Evolutionary conservation across 768 basidiomycete genomes (phyloP).

Genomic region (Phylloporus sp.): DNA sequence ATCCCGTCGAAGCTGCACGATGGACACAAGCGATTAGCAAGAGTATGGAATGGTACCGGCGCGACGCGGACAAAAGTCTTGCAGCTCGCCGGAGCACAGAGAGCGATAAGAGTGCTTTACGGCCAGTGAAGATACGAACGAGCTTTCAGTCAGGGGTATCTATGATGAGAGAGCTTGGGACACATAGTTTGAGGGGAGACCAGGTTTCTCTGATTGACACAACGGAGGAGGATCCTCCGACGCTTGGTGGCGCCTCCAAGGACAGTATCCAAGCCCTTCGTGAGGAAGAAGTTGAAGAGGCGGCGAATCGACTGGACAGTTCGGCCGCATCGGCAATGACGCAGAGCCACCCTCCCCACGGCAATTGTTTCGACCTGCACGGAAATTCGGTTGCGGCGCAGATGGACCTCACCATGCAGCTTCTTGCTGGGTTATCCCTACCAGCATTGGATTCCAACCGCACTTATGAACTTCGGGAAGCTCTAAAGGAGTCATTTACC

Average conservation of each 20-base stretch:
- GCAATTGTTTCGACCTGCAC: constrained; percentile 56
- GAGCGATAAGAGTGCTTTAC: constrained; percentile 42
- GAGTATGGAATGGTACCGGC: constrained; percentile 68
- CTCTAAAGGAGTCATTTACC: constrained; percentile 57
- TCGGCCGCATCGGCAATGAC: constrained; percentile 44
- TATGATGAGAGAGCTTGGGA: constrained; percentile 21
- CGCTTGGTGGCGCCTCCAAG: constrained; percentile 8
- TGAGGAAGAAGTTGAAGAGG: constrained; percentile 27
- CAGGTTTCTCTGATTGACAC: constrained; percentile 23
- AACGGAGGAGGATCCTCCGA: constrained; percentile 13
- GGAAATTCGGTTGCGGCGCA: constrained; percentile 71
- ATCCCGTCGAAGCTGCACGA: constrained; percentile 83
- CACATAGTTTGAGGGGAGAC: constrained; percentile 22
- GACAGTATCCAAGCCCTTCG: constrained; percentile 25
- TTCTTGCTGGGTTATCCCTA: constrained; percentile 48
- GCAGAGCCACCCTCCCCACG: constrained; percentile 50
- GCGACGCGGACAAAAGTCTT: constrained; percentile 32
- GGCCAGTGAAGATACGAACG: constrained; percentile 26
- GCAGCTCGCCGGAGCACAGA: constrained; percentile 41
- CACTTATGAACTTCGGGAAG: constrained; percentile 38
- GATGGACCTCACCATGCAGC: constrained; percentile 68
- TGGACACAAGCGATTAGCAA: constrained; percentile 78
- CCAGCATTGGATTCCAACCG: constrained; percentile 29
- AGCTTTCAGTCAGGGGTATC: constrained; percentile 31
- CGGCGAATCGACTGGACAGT: constrained; percentile 39